Evolutionary conservation across 352 stramenopile species (phyloP).

Genomic region (Paralagenidium karlingii): DNA sequence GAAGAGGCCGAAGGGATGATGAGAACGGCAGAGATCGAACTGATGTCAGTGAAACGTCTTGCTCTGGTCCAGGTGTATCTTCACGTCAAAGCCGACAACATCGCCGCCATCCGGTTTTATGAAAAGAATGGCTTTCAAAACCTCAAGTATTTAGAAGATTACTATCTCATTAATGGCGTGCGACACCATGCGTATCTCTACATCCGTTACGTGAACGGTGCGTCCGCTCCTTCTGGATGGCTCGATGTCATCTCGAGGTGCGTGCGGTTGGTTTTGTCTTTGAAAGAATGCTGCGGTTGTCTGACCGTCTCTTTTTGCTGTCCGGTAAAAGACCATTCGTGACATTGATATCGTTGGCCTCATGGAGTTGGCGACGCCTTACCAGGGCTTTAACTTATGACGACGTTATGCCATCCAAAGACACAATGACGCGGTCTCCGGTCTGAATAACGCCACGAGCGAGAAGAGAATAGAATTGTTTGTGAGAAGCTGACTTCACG

Average conservation of each 20-base stretch:
- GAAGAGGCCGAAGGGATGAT: neutral
- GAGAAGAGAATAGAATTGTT: too few relatives aligned
- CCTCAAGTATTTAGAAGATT: constrained; percentile 86
- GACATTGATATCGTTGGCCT: constrained; percentile 54
- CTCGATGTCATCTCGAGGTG: constrained; percentile 52
- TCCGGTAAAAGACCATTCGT: constrained; percentile 17
- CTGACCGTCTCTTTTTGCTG: constrained; percentile 9
- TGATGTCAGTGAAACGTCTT: neutral
- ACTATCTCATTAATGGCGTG: constrained; percentile 77
- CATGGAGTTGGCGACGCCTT: constrained; percentile 46
- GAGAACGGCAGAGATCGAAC: neutral
- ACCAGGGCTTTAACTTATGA: constrained; percentile 37
- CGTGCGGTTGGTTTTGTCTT: neutral
- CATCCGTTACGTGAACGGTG: constrained; percentile 77
- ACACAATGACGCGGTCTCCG: too few relatives aligned
- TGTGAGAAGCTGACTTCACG: too few relatives aligned
- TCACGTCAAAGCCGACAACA: constrained; percentile 95
- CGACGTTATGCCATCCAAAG: too few relatives aligned
- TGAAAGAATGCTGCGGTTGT: constrained; percentile 1
- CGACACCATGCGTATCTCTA: constrained; percentile 78
- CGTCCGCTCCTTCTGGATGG: constrained; percentile 39
- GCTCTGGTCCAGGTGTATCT: constrained; percentile 70
- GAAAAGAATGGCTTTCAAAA: constrained; percentile 92
- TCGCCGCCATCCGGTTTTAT: constrained; percentile 91
- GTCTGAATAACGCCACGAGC: too few relatives aligned